A percentile compares a stretch with the other conserved stretches of the same genome.
Evolutionary conservation across 176 grass and related monocot genomes (phyloP).

Genomic region (Carex cristatella): DNA sequence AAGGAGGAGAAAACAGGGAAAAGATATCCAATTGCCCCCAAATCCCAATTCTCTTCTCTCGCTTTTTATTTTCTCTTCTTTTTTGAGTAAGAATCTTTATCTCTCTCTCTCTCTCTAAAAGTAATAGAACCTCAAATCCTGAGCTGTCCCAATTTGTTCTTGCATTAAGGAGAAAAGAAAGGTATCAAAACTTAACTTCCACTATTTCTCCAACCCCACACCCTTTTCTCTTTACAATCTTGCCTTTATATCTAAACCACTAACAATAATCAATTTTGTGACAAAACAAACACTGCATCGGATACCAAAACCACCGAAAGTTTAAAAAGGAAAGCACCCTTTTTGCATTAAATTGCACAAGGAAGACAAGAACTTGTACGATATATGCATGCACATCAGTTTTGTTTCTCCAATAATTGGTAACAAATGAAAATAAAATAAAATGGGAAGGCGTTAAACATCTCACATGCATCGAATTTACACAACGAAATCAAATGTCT

Average conservation of each 20-base stretch:
- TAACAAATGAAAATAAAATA: neutral
- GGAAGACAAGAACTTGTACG: neutral
- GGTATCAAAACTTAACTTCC: conserved; percentile 25
- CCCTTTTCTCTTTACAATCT: conserved; percentile 13
- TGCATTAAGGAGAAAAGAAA: conserved; percentile 22
- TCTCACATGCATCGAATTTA: neutral
- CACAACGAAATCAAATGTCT: neutral
- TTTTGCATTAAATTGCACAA: neutral
- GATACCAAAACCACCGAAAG: conserved; percentile 4
- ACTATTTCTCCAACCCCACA: conserved; percentile 18
- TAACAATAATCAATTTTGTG: neutral
- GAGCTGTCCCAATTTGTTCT: conserved; percentile 22
- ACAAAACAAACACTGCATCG: neutral
- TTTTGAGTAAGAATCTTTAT: neutral
- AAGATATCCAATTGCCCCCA: neutral
- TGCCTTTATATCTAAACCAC: conserved; percentile 17
- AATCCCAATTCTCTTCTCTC: conserved; percentile 5
- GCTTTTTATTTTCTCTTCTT: neutral
- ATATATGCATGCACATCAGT: conserved; percentile 6
- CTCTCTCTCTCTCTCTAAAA: conserved; percentile 16
- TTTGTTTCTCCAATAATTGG: neutral
- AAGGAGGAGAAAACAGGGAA: neutral
- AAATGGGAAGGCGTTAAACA: neutral
- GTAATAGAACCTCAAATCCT: conserved; percentile 5
- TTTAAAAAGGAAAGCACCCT: neutral